phyloP scores from a whole-genome alignment of 495 filamentous ascomycete genomes.

The Podospora sp. region DNA sequence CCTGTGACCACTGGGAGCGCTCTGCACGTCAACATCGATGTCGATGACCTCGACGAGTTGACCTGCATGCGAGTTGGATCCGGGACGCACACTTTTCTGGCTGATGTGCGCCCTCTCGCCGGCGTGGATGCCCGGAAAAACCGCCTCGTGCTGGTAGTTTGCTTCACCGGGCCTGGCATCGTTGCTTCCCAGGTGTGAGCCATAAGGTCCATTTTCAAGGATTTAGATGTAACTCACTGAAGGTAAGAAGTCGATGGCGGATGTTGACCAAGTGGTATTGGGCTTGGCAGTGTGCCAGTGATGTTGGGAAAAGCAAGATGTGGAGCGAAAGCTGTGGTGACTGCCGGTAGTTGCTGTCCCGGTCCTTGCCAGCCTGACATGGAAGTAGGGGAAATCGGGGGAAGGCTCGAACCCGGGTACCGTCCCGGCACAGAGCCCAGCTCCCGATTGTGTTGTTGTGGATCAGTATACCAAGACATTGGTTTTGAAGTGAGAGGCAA shows the following conservation, averaged over 20 bases:
- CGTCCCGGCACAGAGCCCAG: background rate
- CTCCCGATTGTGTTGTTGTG: background rate
- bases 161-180: background rate
- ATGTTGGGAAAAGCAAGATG: background rate
- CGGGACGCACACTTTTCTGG: no score
- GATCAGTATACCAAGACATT: no score
- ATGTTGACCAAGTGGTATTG: background rate
- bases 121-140: no score
- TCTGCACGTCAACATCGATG: no score
- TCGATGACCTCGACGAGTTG: no score
- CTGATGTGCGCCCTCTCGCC: no score
- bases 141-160: no score
- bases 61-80: no score
- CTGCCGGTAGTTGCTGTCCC: background rate
- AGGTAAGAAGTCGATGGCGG: background rate
- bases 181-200: background rate
- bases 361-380: constrained; percentile 1
- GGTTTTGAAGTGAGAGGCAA: no score
- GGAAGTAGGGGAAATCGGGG: background rate
- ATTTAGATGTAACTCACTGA: background rate
- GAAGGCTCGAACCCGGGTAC: background rate
- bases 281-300: background rate
- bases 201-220: background rate
- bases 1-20: no score
- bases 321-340: background rate